Base-by-base conservation (phyloP, 768 basidiomycete species). In the Russula emetica region DNA sequence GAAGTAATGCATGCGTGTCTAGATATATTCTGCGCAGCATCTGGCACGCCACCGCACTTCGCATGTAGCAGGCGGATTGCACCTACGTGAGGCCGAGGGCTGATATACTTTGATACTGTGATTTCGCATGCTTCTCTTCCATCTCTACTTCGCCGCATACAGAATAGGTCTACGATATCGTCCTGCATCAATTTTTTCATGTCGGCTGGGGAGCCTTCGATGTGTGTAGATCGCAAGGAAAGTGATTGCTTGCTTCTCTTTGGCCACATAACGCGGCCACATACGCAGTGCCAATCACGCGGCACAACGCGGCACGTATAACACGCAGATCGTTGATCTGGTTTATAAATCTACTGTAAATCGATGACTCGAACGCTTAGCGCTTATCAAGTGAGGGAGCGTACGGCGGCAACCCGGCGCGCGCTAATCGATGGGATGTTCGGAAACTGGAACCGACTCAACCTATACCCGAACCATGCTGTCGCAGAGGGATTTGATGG, bases 371-470 rank as follows among this genome's bases (percentile, higher is more conserved):
- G 55, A 20, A 14, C n/a, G 28, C 44, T 18, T 24, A 2, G 38
- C 40, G 38, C 55, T 30, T 22, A 47, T 24, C 13, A 58, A 58
- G 20, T 18, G n/a, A 58, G 20, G 16, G 7, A 58, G 16, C 44
- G 56, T 32, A 44, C 44, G 56, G 56, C 55, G 42, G 56, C n/a
- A 58, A 58, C 38, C 28, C 55, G 28, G 55, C 55, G 55, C 55
- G 55, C 55, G 55, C 55, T 47, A 22, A 58, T 58, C 44, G 56
- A 57, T 18, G 1, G 10, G 20, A n/a, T 8, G 11, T 47, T 38
- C 38, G 55, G 44, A 24, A 56, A 44, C 26, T n/a, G 55, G 40
- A 18, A 26, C 10, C 34, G 55, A 26, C 5, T 5, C 36, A 18
- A 24, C 45, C 13, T 5, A 28, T 47, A 26, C n/a, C 47, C 47